Conservation (phyloP, 192 early-diverging fungal species). For the Umbelopsis ramanniana region DNA sequence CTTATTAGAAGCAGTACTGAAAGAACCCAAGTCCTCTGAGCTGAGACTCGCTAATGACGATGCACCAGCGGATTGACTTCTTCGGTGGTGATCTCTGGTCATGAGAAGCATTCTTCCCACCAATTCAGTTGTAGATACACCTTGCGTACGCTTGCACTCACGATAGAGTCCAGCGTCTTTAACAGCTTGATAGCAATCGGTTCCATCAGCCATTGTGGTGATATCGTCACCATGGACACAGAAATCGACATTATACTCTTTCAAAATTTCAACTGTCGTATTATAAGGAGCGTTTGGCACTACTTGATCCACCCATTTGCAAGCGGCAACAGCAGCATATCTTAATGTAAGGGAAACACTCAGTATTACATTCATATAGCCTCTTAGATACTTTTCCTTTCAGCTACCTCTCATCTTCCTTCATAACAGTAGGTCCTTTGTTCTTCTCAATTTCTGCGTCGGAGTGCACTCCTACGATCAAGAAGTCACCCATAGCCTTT, state of each 20-base stretch:
- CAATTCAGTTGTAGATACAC: slow-evolving; percentile 96
- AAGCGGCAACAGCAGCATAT: slow-evolving; percentile 92
- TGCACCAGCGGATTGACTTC: slow-evolving; percentile 47
- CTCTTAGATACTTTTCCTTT: no score
- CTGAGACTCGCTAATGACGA: slow-evolving; percentile 59
- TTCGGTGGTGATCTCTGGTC: slow-evolving; percentile 83
- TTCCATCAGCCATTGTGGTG: slow-evolving; percentile 94
- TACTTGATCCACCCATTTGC: slow-evolving; percentile 96
- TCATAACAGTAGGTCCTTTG: slow-evolving; percentile 98
- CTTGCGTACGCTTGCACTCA: slow-evolving; percentile 95
- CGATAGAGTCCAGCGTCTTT: slow-evolving; percentile 94
- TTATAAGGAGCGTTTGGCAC: slow-evolving; percentile 92
- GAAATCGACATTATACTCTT: slow-evolving; percentile 89
- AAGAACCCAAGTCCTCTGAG: slow-evolving; percentile 63
- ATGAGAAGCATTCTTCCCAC: slow-evolving; percentile 95
- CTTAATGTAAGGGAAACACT: slow-evolving; percentile 37
- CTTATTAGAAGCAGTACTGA: slow-evolving; percentile 45
- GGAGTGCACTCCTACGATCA: slow-evolving; percentile 96
- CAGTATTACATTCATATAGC: neutral
- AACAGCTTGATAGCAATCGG: slow-evolving; percentile 95
- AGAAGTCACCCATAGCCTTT: slow-evolving; percentile 91
- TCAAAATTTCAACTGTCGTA: slow-evolving; percentile 84
- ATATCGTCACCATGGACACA: slow-evolving; percentile 98
- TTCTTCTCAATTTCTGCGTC: slow-evolving; percentile 90
- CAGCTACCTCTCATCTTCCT: slow-evolving; percentile 85